These are phyloP conservation scores for Russula olivacea DNA, from an alignment of 768 basidiomycete genomes.

Conservation along the genomic window DNA sequence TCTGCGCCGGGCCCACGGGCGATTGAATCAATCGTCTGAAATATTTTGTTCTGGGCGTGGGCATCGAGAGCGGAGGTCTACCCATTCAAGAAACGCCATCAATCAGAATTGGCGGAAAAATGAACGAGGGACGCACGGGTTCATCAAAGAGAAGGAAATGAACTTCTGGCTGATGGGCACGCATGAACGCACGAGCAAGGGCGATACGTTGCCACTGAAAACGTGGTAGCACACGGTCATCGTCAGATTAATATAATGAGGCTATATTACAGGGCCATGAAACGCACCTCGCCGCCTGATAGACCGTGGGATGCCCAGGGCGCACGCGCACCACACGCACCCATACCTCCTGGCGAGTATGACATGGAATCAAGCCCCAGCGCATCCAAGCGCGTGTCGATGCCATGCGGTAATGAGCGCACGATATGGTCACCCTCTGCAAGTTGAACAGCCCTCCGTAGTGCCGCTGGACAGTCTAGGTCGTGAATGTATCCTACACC, in stretches of 20 bases:
- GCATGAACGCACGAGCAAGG: constrained; percentile 82
- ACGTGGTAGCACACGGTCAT: constrained; percentile 15
- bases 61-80: constrained; percentile 79
- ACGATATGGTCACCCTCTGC: constrained; percentile 68
- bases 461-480: constrained; percentile 48
- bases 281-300: constrained; percentile 76
- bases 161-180: constrained; percentile 65
- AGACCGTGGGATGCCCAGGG: constrained; percentile 53
- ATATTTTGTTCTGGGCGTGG: constrained; percentile 72
- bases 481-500: constrained; percentile 74
- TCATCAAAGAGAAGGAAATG: constrained; percentile 83
- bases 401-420: constrained; percentile 58
- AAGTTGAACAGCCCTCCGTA: constrained; percentile 60
- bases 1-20: constrained; percentile 49
- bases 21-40: constrained; percentile 65
- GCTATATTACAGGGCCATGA: not conserved
- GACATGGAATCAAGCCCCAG: constrained; percentile 47
- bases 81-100: constrained; percentile 3
- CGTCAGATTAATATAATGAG: constrained; percentile 2
- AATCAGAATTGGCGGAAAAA: not conserved
- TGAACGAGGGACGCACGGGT: constrained; percentile 47
- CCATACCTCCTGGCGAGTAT: constrained; percentile 34
- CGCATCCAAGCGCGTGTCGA: constrained; percentile 66
- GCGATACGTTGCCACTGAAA: constrained; percentile 82
- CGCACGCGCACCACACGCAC: constrained; percentile 35